Conservation (phyloP, 495 filamentous ascomycete species). For the Podospora pseudopauciseta region DNA sequence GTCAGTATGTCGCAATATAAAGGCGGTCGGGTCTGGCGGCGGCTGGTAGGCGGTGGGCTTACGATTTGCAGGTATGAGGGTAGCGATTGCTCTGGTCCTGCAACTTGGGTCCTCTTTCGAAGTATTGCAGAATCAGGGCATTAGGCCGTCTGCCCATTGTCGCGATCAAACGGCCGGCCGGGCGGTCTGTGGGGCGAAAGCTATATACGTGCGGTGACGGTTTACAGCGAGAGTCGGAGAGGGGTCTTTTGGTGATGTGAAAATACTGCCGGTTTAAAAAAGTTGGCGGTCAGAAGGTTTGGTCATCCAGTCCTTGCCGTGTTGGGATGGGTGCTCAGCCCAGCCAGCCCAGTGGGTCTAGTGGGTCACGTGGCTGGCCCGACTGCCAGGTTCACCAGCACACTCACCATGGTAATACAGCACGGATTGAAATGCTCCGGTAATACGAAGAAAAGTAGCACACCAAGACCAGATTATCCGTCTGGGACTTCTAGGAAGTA, state of each 20-base stretch:
- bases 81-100: slow-evolving; percentile 84
- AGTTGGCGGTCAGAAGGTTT: slow-evolving; percentile 28
- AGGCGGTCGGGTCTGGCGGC: slow-evolving; percentile 4
- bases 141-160: slow-evolving; percentile 79
- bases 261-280: slow-evolving; percentile 35
- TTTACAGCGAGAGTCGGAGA: slow-evolving; percentile 12
- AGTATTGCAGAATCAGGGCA: slow-evolving; percentile 76
- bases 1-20: slow-evolving; percentile 5
- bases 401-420: background rate
- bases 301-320: background rate
- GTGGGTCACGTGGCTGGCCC: background rate
- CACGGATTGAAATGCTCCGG: background rate
- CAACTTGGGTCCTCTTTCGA: slow-evolving; percentile 75
- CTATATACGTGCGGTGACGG: slow-evolving; percentile 15
- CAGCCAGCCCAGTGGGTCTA: background rate
- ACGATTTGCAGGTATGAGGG: slow-evolving; percentile 75
- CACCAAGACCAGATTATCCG: background rate
- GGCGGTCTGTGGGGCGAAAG: slow-evolving; percentile 21
- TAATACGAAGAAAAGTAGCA: background rate
- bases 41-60: slow-evolving; percentile 13
- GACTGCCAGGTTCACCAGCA: background rate
- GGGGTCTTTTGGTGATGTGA: slow-evolving; percentile 23
- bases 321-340: background rate
- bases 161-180: slow-evolving; percentile 14
- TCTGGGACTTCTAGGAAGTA: background rate